phyloP scores from a whole-genome alignment of 148 eudicot genomes.

The Hydrangea macrophylla region DNA sequence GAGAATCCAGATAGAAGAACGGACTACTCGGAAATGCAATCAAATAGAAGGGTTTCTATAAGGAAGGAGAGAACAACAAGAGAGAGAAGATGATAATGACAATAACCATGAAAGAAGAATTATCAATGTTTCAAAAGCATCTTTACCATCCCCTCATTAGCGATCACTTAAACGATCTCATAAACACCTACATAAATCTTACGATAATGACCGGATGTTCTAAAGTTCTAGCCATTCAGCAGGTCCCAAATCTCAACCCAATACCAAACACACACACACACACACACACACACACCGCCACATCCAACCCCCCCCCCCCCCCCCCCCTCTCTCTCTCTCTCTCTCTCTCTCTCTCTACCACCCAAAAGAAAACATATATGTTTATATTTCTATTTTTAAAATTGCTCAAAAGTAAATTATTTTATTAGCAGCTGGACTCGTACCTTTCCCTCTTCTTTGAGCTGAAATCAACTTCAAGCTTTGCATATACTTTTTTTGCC shows the following conservation, averaged over 20 bases:
- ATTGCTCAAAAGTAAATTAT: no score
- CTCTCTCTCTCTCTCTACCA: no score
- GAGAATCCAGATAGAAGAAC: neutral
- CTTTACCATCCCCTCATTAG: neutral
- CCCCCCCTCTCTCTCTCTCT: no score
- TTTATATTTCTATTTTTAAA: no score
- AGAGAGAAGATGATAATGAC: neutral
- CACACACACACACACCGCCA: no score
- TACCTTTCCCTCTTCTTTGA: conserved; percentile 97
- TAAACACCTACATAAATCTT: no score
- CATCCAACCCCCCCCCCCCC: no score
- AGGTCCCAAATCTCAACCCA: no score
- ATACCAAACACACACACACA: no score
- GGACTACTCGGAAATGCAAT: neutral
- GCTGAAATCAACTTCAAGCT: conserved; percentile 93
- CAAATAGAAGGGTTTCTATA: neutral
- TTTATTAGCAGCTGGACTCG: conserved; percentile 11
- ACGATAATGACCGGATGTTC: no score
- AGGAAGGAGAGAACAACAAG: neutral
- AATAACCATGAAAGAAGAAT: neutral
- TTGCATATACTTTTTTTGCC: conserved; percentile 94
- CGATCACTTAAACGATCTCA: neutral
- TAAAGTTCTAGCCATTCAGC: no score
- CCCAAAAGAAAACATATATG: no score
- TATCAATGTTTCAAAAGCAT: neutral